Percentiles rank a stretch among this genome's conserved stretches.
These are phyloP conservation scores for Acorus gramineus DNA, from an alignment of 106 monocot genomes.

Conservation along the genomic window DNA sequence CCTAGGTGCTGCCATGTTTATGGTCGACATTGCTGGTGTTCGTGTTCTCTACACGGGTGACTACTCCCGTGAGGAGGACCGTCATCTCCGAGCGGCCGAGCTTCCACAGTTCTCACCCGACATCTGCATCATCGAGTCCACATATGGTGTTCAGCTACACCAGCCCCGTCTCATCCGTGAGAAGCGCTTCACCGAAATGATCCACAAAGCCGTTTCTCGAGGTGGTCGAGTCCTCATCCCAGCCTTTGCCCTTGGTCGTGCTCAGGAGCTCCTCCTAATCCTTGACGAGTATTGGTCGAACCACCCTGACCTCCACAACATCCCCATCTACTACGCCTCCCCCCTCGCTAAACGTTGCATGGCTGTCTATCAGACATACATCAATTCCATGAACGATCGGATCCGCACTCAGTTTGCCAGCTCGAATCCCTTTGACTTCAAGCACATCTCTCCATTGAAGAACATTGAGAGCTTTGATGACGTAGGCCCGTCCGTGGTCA, in stretches of 20 bases:
- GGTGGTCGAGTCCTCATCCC: slow-evolving; percentile 93
- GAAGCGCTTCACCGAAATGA: slow-evolving; percentile 91
- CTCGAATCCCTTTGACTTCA: slow-evolving; percentile 91
- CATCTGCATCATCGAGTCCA: slow-evolving; percentile 92
- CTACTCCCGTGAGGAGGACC: slow-evolving; percentile 94
- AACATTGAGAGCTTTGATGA: slow-evolving; percentile 92
- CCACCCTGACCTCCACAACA: slow-evolving; percentile 85
- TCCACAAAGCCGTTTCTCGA: slow-evolving; percentile 68
- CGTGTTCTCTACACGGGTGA: slow-evolving; percentile 94
- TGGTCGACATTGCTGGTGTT: slow-evolving; percentile 94
- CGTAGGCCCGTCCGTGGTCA: slow-evolving; percentile 92
- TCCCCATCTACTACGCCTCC: slow-evolving; percentile 93
- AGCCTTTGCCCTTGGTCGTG: slow-evolving; percentile 94
- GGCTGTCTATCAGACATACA: slow-evolving; percentile 99
- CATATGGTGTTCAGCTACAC: slow-evolving; percentile 92
- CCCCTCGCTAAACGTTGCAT: slow-evolving; percentile 95
- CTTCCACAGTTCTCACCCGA: slow-evolving; percentile 35
- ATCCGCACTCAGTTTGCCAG: slow-evolving; percentile 77
- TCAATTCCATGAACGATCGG: slow-evolving; percentile 95
- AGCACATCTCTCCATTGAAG: slow-evolving; percentile 83
- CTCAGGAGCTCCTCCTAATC: slow-evolving; percentile 95
- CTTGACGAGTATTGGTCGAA: slow-evolving; percentile 93
- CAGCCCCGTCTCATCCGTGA: slow-evolving; percentile 76
- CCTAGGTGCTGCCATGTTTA: slow-evolving; percentile 98
- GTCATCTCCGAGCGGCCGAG: slow-evolving; percentile 59